These are phyloP conservation scores for Pythium guiyangense DNA, from an alignment of 352 stramenopile genomes.

Conservation along the genomic window DNA sequence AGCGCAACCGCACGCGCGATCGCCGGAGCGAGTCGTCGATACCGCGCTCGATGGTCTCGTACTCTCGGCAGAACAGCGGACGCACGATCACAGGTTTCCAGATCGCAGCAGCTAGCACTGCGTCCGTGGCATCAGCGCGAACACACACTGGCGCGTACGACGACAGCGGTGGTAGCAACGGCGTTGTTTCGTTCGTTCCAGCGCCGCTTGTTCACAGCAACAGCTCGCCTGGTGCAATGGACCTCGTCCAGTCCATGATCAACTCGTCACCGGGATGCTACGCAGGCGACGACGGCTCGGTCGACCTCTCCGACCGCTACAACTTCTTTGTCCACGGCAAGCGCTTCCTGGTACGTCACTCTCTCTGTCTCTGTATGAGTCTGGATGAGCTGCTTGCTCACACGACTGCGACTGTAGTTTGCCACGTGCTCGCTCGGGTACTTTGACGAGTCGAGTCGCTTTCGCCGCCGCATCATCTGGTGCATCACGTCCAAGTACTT, in stretches of 20 bases:
- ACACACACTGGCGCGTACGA: neutral
- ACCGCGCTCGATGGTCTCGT: neutral
- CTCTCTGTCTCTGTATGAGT: neutral
- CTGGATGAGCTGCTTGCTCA: constrained; percentile 1
- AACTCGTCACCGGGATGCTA: constrained; percentile 31
- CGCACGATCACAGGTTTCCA: neutral
- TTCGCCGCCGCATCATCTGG: constrained; percentile 41
- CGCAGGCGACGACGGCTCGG: constrained; percentile 43
- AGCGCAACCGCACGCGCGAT: constrained; percentile 11
- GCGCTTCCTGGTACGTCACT: constrained; percentile 29
- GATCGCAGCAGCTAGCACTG: neutral
- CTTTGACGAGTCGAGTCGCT: constrained; percentile 40
- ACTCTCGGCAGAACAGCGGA: constrained; percentile 3
- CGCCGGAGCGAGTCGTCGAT: neutral
- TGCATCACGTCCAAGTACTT: constrained; percentile 53
- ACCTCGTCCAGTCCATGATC: constrained; percentile 11
- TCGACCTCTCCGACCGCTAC: constrained; percentile 45
- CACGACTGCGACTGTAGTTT: constrained; percentile 16
- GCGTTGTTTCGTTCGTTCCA: neutral
- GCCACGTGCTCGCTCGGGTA: constrained; percentile 44
- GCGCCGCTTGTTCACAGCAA: neutral
- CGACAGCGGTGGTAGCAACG: neutral
- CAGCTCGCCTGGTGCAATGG: neutral
- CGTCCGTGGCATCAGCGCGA: neutral
- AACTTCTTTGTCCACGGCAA: constrained; percentile 57